Evolutionary conservation across 148 eudicot species (phyloP), one percentile per base, ranked within the genome.

Genomic region (Vaccinium corymbosum): DNA sequence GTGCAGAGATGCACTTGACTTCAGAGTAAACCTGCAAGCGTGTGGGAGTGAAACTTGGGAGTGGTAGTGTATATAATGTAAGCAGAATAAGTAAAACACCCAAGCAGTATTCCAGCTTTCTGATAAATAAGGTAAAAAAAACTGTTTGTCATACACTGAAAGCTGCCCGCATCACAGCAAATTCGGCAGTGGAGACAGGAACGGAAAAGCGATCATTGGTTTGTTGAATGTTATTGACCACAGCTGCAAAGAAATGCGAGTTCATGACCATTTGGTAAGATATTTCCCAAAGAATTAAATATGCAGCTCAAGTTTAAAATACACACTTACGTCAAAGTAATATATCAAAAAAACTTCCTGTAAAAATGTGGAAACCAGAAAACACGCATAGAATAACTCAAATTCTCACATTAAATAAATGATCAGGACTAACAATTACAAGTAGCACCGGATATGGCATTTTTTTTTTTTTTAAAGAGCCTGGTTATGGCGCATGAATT

Each of bases 91-190:
- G 72, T 11, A 48, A 82, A 85, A 59, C 12, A 22, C 62, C 32
- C 57, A 48, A 48, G 49, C 46, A 55, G 68, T 13, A 35, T 59
- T 35, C 7, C 53, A 22, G 53, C 68, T 46, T n/a, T 25, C 61
- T 38, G 73, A 61, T 38, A 56, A 71, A 3, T 17, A 57, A 27
- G 49, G 87, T 50, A 76, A 38, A 66, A 19, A 27, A 84, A 2
- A 84, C 25, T 76, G 25, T 73, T 66, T 83, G 77, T 48, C 94
- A 81, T 97, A 97, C 99, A 88, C 90, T 91, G 89, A 93, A 93
- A 83, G 98, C 93, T 42, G 95, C 86, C 50, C 98, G 93, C 90
- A 94, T 88, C 79, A 94, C 98, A 81, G 97, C 88, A 92, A 94
- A 97, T 88, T 97, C 99, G 62, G 93, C 99, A 87, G 90, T 74